phyloP scores from a whole-genome alignment of 352 stramenopile species.

The Globisporangium recalcitrans region DNA sequence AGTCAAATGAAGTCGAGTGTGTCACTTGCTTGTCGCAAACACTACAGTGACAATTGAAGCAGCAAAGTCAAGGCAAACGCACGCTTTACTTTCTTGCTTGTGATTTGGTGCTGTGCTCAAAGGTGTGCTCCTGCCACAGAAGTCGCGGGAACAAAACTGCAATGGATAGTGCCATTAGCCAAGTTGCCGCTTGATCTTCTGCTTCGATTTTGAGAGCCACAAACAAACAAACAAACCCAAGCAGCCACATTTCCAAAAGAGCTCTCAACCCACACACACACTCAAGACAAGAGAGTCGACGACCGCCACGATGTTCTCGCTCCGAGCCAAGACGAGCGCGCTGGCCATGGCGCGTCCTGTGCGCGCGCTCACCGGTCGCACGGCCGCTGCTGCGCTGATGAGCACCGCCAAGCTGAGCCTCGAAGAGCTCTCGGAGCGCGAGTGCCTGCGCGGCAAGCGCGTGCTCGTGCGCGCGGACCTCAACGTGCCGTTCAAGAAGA shows the following conservation, averaged over 20 bases:
- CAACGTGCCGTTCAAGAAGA: slow-evolving; percentile 97
- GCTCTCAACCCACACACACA: not conserved
- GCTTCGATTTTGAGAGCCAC: slow-evolving; percentile 8
- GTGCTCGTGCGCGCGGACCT: slow-evolving; percentile 98
- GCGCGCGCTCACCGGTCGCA: slow-evolving; percentile 10
- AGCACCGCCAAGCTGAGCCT: slow-evolving; percentile 68
- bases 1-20: not conserved
- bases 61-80: not conserved
- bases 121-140: not conserved
- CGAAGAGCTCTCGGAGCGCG: slow-evolving; percentile 51
- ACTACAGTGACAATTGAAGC: not conserved
- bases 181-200: slow-evolving; percentile 5
- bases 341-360: not conserved
- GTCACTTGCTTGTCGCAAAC: not conserved
- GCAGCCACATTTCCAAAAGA: not conserved
- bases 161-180: slow-evolving; percentile 8
- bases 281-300: not conserved
- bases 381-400: slow-evolving; percentile 23
- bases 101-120: not conserved
- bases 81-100: not conserved
- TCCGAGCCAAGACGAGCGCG: slow-evolving; percentile 6
- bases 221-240: slow-evolving; percentile 1
- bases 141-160: not conserved
- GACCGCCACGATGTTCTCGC: slow-evolving; percentile 7
- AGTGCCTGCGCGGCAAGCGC: slow-evolving; percentile 91